These are phyloP conservation scores for Pichia scutulata DNA, from an alignment of 805 yeast species.

Conservation along the genomic window DNA sequence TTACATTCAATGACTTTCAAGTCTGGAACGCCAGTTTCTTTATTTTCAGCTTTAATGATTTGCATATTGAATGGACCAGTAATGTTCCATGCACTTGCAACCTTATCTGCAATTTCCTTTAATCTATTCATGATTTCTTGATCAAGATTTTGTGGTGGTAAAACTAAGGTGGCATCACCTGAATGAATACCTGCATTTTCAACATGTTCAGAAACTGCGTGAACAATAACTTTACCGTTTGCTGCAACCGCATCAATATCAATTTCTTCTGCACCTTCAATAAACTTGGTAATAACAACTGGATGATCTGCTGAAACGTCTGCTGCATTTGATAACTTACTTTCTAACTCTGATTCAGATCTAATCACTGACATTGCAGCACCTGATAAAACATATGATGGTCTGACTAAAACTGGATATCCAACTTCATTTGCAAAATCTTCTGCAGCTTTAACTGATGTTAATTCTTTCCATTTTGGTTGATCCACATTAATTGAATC, in stretches of 20 bases:
- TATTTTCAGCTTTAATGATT: conserved; percentile 68
- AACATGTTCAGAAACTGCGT: conserved; percentile 95
- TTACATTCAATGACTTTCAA: conserved; percentile 98
- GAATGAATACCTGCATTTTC: conserved; percentile 99
- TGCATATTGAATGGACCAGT: conserved; percentile 99
- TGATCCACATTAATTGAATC: conserved; percentile 92
- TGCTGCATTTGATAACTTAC: conserved; percentile 79
- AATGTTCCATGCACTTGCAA: conserved; percentile 88
- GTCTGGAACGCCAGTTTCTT: conserved; percentile 48
- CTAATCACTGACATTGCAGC: conserved; percentile 97
- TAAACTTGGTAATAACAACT: conserved; percentile 93
- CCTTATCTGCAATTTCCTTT: conserved; percentile 85
- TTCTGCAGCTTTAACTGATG: conserved; percentile 80
- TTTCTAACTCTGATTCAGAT: conserved; percentile 68
- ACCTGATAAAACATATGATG: conserved; percentile 94
- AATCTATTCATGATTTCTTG: conserved; percentile 61
- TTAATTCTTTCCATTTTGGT: conserved; percentile 95
- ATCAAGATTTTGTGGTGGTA: conserved; percentile 82
- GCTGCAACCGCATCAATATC: conserved; percentile 96
- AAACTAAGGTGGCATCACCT: conserved; percentile 93
- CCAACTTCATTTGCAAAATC: conserved; percentile 78
- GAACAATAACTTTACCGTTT: conserved; percentile 82
- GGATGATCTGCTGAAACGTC: conserved; percentile 95
- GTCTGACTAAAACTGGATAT: conserved; percentile 95
- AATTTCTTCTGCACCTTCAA: conserved; percentile 92